Conservation (phyloP, 345 rosid genomes). For the Euphorbia pulcherrima region DNA sequence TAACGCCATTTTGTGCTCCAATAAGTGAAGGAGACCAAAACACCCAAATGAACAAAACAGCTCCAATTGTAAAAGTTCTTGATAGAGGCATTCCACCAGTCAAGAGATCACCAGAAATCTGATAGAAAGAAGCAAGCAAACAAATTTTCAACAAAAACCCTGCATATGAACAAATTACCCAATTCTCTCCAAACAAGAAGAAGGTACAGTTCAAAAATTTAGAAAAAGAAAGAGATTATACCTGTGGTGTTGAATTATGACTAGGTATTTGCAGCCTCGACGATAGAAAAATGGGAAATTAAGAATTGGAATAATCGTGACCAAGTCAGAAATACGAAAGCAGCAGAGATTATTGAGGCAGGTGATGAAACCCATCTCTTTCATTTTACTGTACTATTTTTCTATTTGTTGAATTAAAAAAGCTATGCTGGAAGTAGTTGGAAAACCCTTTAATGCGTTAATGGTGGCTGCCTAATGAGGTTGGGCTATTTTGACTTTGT, state of each 20-base stretch:
- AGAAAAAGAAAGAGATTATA: neutral
- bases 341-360: neutral
- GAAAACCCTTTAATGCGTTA: neutral
- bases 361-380: constrained; percentile 5
- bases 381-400: neutral
- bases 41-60: constrained; percentile 33
- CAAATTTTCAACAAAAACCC: neutral
- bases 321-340: constrained; percentile 1
- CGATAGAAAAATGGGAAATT: neutral
- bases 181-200: neutral
- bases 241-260: neutral
- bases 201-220: neutral
- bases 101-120: constrained; percentile 12
- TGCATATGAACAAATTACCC: neutral
- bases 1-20: constrained; percentile 45
- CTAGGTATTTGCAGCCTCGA: neutral
- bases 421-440: neutral
- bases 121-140: constrained; percentile 4
- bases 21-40: constrained; percentile 37
- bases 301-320: neutral
- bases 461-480: neutral
- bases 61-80: constrained; percentile 26
- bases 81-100: constrained; percentile 20
- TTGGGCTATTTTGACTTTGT: constrained; percentile 14
- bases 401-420: neutral